Evolutionary conservation across 257 asterid genomes (phyloP).

Genomic region (Penstemon newberryi): DNA sequence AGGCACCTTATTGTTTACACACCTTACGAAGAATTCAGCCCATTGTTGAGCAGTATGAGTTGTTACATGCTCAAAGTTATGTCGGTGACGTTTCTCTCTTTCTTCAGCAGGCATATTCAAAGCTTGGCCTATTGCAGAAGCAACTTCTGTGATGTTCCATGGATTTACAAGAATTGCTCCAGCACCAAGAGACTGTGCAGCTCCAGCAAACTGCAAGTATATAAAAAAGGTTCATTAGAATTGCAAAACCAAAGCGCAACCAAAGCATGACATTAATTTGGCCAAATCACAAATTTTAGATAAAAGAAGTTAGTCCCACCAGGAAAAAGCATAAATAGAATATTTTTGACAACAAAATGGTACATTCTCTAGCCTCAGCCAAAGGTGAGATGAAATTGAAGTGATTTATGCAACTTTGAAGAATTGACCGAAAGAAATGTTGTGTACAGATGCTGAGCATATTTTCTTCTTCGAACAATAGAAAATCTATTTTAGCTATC

Average conservation of each 20-base stretch:
- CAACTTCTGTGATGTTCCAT: constrained; percentile 94
- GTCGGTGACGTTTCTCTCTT: constrained; percentile 90
- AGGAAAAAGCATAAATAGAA: not conserved
- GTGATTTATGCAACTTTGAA: constrained; percentile 20
- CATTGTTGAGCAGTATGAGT: constrained; percentile 97
- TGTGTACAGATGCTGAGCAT: constrained; percentile 17
- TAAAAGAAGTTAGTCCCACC: not conserved
- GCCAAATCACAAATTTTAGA: not conserved
- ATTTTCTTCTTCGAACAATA: constrained; percentile 8
- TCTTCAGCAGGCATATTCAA: constrained; percentile 79
- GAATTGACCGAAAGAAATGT: not conserved
- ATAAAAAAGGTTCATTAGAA: constrained; percentile 23
- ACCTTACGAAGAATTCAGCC: constrained; percentile 98
- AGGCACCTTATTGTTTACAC: constrained; percentile 35
- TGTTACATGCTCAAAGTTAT: constrained; percentile 83
- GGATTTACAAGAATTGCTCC: constrained; percentile 98
- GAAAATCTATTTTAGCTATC: constrained; percentile 18
- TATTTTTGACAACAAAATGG: constrained; percentile 7
- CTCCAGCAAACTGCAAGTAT: constrained; percentile 87
- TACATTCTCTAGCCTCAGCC: constrained; percentile 3
- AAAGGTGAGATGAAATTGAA: constrained; percentile 19
- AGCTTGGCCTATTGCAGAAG: constrained; percentile 63
- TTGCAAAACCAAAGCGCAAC: constrained; percentile 9
- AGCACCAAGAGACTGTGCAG: constrained; percentile 98
- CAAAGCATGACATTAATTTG: constrained; percentile 5